These are phyloP conservation scores for Datura wrightii DNA, from an alignment of 257 asterid genomes.

Conservation along the genomic window DNA sequence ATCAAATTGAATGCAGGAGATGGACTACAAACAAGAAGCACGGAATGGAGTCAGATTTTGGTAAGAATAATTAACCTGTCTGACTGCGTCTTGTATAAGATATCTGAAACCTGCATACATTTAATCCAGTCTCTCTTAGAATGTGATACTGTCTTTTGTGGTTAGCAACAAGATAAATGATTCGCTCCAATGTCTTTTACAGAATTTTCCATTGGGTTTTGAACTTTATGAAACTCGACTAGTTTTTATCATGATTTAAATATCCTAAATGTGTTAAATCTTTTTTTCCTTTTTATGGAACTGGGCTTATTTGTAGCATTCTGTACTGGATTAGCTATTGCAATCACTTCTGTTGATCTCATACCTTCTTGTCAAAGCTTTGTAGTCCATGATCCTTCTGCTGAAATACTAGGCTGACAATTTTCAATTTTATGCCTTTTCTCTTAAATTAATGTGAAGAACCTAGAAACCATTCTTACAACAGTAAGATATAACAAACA, in stretches of 20 bases:
- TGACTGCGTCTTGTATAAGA: neutral
- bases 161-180: neutral
- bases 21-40: slow-evolving; percentile 91
- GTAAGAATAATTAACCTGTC: slow-evolving; percentile 46
- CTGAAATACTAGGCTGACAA: neutral
- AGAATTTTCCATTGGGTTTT: neutral
- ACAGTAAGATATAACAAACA: neutral
- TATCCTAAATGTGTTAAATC: neutral
- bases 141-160: neutral
- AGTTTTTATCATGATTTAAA: neutral
- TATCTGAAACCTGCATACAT: neutral
- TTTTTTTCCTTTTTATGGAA: neutral
- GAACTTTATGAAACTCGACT: slow-evolving; percentile 14
- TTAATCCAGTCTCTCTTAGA: slow-evolving; percentile 24
- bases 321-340: slow-evolving; percentile 6
- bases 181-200: slow-evolving; percentile 4
- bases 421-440: neutral
- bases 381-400: neutral
- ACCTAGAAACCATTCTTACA: slow-evolving; percentile 16
- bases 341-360: slow-evolving; percentile 7
- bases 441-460: neutral
- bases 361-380: neutral
- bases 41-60: slow-evolving; percentile 82
- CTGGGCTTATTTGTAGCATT: neutral
- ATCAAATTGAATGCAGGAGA: slow-evolving; percentile 99